phyloP scores from a whole-genome alignment of 2,329 filamentous ascomycete species.

The Lachnellula suecica region DNA sequence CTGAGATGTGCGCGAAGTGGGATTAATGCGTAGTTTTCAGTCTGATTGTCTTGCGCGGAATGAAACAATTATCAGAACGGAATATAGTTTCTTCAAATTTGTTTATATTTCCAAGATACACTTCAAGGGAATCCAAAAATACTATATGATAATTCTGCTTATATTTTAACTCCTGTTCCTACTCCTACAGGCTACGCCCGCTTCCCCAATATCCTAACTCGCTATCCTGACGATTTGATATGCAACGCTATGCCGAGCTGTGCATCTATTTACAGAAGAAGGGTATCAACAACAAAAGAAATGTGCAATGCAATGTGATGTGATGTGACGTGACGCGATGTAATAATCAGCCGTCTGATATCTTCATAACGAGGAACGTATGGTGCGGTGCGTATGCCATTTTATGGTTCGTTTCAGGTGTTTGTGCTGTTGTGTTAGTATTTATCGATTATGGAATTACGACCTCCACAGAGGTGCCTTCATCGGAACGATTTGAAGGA shows the following conservation, averaged over 20 bases:
- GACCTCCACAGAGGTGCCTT: slow-evolving; percentile 1
- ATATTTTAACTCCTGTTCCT: neutral
- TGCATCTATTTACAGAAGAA: slow-evolving; percentile 15
- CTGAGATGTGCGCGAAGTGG: neutral
- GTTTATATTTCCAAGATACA: too few relatives aligned
- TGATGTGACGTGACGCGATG: slow-evolving; percentile 6
- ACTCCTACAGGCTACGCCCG: neutral
- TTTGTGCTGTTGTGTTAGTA: too few relatives aligned
- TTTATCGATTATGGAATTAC: slow-evolving; percentile 2
- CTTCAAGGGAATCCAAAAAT: neutral
- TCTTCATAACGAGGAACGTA: neutral
- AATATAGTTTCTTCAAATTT: too few relatives aligned
- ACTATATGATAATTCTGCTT: neutral
- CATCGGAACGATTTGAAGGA: slow-evolving; percentile 44
- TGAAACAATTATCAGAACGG: too few relatives aligned
- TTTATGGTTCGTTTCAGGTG: neutral
- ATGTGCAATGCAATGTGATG: slow-evolving; percentile 4
- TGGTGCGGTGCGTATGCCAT: neutral
- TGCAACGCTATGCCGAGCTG: slow-evolving; percentile 8
- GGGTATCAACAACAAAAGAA: slow-evolving; percentile 21
- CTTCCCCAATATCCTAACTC: slow-evolving; percentile 5
- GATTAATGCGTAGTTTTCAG: neutral
- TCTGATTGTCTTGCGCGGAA: neutral
- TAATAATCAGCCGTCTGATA: neutral
- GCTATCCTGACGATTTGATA: slow-evolving; percentile 3